Evolutionary conservation across 495 filamentous ascomycete genomes (phyloP).

Genomic region (Xylaria nigripes): DNA sequence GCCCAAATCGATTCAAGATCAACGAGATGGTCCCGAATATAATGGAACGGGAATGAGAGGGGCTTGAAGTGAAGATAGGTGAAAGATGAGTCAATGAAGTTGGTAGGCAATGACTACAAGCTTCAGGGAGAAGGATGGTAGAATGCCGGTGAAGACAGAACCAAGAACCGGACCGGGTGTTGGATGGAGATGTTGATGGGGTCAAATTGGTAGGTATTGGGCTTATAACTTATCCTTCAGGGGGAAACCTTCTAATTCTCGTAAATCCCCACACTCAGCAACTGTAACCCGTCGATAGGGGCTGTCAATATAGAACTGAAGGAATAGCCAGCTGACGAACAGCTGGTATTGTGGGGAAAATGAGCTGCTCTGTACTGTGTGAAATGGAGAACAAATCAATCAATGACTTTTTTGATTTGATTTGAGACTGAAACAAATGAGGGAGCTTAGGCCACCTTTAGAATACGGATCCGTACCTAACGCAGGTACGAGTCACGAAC

Average conservation of each 20-base stretch:
- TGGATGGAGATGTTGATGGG: constrained; percentile 8
- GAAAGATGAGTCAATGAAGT: neutral
- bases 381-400: neutral
- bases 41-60: neutral
- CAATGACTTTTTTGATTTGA: constrained; percentile 13
- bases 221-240: constrained; percentile 31
- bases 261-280: constrained; percentile 27
- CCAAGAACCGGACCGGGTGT: neutral
- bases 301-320: neutral
- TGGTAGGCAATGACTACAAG: neutral
- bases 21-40: neutral
- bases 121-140: neutral
- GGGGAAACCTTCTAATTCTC: constrained; percentile 25
- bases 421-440: constrained; percentile 13
- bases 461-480: neutral
- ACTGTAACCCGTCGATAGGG: constrained; percentile 11
- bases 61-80: neutral
- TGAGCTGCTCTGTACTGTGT: neutral
- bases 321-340: neutral
- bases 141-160: neutral
- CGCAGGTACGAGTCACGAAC: too few relatives aligned
- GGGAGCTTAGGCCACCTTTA: constrained; percentile 22
- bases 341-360: neutral
- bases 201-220: constrained; percentile 2
- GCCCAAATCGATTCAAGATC: neutral